phyloP scores from a whole-genome alignment of 805 yeast genomes.

The Candida silvatica region DNA sequence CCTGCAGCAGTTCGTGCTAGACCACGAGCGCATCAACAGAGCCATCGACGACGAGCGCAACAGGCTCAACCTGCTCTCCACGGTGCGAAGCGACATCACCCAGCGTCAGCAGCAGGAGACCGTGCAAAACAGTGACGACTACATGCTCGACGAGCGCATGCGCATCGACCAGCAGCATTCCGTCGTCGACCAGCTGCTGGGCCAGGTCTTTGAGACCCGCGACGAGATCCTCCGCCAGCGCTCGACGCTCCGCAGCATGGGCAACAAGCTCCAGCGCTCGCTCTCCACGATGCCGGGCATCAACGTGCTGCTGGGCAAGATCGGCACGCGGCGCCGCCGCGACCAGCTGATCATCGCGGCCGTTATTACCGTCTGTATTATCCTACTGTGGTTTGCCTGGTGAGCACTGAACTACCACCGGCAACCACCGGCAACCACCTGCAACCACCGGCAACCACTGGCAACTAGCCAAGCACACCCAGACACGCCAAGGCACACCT shows the following conservation, averaged over 20 bases:
- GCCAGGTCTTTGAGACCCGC: conserved; percentile 84
- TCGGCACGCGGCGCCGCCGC: conserved; percentile 82
- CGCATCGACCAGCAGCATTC: conserved; percentile 67
- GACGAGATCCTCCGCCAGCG: conserved; percentile 77
- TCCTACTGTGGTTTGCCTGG: conserved; percentile 40
- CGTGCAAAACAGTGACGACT: conserved; percentile 24
- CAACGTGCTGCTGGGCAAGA: conserved; percentile 63
- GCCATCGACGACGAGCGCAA: conserved; percentile 58
- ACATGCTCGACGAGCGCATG: conserved; percentile 68
- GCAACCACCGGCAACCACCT: no score
- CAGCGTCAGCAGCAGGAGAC: conserved; percentile 19
- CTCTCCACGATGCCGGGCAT: conserved; percentile 77
- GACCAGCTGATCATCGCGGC: conserved; percentile 78
- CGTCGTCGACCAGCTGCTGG: conserved; percentile 69
- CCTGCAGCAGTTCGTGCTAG: conserved; percentile 58
- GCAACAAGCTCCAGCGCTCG: conserved; percentile 49
- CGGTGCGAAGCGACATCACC: conserved; percentile 75
- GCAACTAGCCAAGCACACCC: no score
- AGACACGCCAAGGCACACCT: no score
- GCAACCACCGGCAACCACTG: no score
- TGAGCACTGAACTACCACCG: conserved; percentile 2
- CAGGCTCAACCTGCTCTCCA: conserved; percentile 61
- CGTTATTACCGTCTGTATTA: conserved; percentile 63
- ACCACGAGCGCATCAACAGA: conserved; percentile 43
- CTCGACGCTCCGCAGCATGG: conserved; percentile 51